Conservation (phyloP, 108 stramenopile species). For the Aureococcus anophagefferens region DNA sequence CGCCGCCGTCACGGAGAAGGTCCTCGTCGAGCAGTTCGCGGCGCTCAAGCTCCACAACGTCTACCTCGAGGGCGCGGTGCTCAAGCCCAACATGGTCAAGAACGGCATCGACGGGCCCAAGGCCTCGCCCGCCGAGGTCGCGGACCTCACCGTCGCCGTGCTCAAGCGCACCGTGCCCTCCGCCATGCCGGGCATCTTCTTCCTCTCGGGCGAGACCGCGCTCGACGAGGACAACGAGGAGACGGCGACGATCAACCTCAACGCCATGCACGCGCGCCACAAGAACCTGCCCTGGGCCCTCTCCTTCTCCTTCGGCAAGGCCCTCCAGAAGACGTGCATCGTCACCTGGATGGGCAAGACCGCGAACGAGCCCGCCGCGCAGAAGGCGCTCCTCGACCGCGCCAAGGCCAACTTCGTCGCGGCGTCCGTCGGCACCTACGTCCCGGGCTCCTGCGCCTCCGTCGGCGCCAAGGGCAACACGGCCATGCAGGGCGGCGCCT, state of each 20-base stretch:
- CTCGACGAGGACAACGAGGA: slow-evolving; percentile 40
- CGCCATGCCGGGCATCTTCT: slow-evolving; percentile 34
- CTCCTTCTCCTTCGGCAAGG: slow-evolving; percentile 35
- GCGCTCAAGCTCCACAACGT: slow-evolving; percentile 27
- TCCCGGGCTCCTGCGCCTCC: slow-evolving; percentile 38
- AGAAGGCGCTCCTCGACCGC: not conserved
- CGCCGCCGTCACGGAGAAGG: slow-evolving; percentile 19
- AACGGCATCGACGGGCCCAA: slow-evolving; percentile 25
- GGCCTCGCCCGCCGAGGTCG: slow-evolving; percentile 16
- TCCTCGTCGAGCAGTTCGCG: slow-evolving; percentile 24
- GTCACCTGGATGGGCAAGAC: not conserved
- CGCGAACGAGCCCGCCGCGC: not conserved
- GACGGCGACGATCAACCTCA: slow-evolving; percentile 29
- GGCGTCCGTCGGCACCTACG: slow-evolving; percentile 45
- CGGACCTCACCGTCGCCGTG: slow-evolving; percentile 24
- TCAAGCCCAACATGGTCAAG: slow-evolving; percentile 42
- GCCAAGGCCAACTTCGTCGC: slow-evolving; percentile 21
- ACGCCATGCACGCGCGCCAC: slow-evolving; percentile 20
- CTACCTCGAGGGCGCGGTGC: slow-evolving; percentile 34
- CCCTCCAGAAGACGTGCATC: slow-evolving; percentile 20
- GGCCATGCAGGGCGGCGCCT: too few species aligned
- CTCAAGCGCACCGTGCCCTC: slow-evolving; percentile 34
- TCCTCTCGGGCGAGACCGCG: slow-evolving; percentile 30
- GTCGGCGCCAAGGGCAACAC: not conserved
- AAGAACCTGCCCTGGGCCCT: slow-evolving; percentile 26